phyloP scores from a whole-genome alignment of 1,284 basidiomycete species.

The Phenoliferia sp. region DNA sequence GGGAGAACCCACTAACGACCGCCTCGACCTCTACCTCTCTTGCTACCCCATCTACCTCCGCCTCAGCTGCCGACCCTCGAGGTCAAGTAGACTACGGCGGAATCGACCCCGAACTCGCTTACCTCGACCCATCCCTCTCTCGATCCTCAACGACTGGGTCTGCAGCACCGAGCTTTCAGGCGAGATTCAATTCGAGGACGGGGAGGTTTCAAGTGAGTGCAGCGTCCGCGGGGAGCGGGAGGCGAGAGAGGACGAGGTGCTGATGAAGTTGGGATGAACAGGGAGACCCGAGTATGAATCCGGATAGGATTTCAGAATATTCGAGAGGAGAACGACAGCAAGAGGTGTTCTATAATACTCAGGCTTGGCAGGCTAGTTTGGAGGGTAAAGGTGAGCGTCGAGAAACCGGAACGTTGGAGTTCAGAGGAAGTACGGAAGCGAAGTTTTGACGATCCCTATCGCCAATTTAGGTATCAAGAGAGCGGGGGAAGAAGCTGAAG shows the following conservation, averaged over 20 bases:
- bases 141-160: background rate
- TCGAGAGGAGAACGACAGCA: constrained; percentile 32
- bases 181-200: constrained; percentile 35
- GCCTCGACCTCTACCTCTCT: background rate
- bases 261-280: constrained; percentile 1
- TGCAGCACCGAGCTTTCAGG: constrained; percentile 13
- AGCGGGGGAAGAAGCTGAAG: background rate
- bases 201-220: constrained; percentile 30
- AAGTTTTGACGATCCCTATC: background rate
- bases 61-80: background rate
- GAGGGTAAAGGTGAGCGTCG: constrained; percentile 1
- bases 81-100: constrained; percentile 3
- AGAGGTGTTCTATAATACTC: constrained; percentile 28
- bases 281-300: constrained; percentile 31
- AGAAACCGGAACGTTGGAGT: background rate
- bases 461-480: background rate
- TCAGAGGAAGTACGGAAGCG: background rate
- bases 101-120: constrained; percentile 37
- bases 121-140: constrained; percentile 32
- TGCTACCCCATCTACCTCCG: background rate
- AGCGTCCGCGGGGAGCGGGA: background rate
- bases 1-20: constrained; percentile 32
- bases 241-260: background rate
- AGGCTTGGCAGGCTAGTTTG: background rate
- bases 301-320: constrained; percentile 33